Evolutionary conservation across 2,329 filamentous ascomycete genomes (phyloP), one percentile per base, ranked within the genome.

Genomic region (Sporothrix brunneoviolacea): DNA sequence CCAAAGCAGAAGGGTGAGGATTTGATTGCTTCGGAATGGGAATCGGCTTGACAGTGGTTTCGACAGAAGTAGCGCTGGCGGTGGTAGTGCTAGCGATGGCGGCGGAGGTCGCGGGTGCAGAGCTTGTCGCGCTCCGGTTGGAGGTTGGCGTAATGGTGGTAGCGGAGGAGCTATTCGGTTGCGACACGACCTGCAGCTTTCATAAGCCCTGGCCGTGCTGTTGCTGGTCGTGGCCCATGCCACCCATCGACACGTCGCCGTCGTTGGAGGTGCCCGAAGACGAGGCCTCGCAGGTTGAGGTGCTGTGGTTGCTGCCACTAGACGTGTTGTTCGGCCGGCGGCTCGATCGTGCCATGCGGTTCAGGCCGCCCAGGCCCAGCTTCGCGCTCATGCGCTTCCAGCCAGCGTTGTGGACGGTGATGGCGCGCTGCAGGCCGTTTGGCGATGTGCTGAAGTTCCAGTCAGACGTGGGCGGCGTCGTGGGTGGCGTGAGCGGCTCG

Each of bases 401-500:
- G 44, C 80, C 73, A 51, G 76, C 80, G 57, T 67, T 77, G 59
- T 77, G 74, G 3, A 74, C 74, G 32, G 73, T 73, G 44, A 79
- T 70, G 13, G 76, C 76, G 50, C 75, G 71, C 43, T 79, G 75
- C 19, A 80, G 65, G 13, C 72, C 70, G n/a, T 71, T 74, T 0
- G 76, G 75, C 5, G 77, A 77, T 1, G 72, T 65, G 54, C 68
- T 68, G 55, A 78, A 76, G 4, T 67, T 64, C 68, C 74, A 80
- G 54, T 83, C 77, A 0, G 78, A 75, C 1, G 76, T 79, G 0
- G 85, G 84, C 30, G 86, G 84, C 3, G 83, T 87, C 3, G 79
- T 87, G 1, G 86, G 86, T 0, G 86, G 86, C 4, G 86, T 90
- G 72, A 88, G 83, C 3, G 76, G 84, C 61, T 84, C 83, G 53